Evolutionary conservation across 2,329 filamentous ascomycete species (phyloP).

Genomic region (Cordyceps farinosa): DNA sequence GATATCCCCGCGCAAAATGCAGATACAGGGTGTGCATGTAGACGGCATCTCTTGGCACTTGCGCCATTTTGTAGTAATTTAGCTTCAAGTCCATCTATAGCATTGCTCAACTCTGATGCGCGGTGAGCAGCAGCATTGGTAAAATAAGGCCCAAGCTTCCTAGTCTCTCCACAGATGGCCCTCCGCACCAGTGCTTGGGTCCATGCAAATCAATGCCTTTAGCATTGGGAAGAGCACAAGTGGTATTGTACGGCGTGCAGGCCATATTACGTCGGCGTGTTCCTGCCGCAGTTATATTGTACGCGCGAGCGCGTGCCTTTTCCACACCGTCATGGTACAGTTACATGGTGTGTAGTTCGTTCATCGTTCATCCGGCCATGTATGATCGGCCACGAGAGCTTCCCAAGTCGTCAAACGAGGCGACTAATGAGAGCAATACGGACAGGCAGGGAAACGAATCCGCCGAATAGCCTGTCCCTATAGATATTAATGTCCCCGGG

Average conservation of each 20-base stretch:
- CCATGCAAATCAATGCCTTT: neutral
- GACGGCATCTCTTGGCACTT: neutral
- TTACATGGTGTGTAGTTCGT: neutral
- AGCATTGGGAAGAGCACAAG: neutral
- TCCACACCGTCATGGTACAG: neutral
- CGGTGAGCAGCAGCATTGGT: neutral
- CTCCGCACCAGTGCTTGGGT: neutral
- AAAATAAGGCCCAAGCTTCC: neutral
- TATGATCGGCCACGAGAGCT: neutral
- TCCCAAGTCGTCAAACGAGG: slow-evolving; percentile 2
- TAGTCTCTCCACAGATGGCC: neutral
- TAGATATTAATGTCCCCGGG: neutral
- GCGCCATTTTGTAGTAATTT: neutral
- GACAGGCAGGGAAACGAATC: neutral
- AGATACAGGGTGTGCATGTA: neutral
- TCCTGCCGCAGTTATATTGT: neutral
- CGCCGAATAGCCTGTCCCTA: neutral
- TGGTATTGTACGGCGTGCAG: neutral
- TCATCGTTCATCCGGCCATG: neutral
- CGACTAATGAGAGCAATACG: neutral
- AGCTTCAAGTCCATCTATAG: neutral
- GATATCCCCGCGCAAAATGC: neutral
- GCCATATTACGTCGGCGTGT: neutral
- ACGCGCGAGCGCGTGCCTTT: neutral
- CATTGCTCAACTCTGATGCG: neutral